phyloP scores from a whole-genome alignment of 768 basidiomycete species.

The Termitomyces sp. region DNA sequence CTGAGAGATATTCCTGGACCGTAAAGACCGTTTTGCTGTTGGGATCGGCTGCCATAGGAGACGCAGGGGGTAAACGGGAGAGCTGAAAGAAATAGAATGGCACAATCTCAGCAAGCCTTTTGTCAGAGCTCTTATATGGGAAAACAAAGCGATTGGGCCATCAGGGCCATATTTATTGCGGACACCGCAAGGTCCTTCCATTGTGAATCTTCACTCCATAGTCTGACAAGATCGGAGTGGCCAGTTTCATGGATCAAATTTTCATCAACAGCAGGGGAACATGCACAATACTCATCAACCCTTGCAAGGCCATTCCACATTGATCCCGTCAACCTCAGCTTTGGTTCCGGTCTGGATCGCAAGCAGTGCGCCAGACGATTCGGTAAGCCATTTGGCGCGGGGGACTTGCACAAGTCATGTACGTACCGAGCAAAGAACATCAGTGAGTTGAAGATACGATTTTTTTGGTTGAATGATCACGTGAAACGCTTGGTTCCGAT shows the following conservation, averaged over 20 bases:
- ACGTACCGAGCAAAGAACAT: background rate
- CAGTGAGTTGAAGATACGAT: too few species aligned
- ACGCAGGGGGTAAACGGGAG: background rate
- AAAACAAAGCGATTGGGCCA: background rate
- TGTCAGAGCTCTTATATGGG: background rate
- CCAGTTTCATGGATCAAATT: background rate
- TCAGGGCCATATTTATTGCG: background rate
- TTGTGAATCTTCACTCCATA: background rate
- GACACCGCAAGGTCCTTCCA: background rate
- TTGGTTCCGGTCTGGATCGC: background rate
- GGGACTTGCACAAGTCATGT: background rate
- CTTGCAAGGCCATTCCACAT: background rate
- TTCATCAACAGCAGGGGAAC: background rate
- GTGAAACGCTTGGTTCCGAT: too few species aligned
- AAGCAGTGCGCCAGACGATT: background rate
- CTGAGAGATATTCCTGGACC: conserved; percentile 10
- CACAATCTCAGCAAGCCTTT: background rate
- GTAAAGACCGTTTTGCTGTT: conserved; percentile 3
- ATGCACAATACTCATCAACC: background rate
- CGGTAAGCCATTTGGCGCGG: background rate
- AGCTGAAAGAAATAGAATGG: background rate
- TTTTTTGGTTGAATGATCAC: too few species aligned
- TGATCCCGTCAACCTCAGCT: too few species aligned
- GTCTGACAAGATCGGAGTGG: background rate
- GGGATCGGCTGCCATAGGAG: background rate